phyloP scores from a whole-genome alignment of 2,329 filamentous ascomycete genomes.

The Trichoderma oligosporum region DNA sequence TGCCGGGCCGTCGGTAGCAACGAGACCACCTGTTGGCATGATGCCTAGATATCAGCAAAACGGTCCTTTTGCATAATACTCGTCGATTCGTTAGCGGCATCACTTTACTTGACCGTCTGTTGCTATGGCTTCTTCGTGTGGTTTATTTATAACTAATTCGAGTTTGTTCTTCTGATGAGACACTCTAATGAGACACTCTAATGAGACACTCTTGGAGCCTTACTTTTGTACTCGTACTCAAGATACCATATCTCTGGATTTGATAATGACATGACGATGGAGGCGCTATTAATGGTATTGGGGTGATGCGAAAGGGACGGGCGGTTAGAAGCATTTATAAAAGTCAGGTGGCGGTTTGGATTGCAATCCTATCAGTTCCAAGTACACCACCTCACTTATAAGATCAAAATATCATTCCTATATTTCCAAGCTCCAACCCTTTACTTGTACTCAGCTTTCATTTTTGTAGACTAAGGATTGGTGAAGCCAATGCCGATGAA shows the following conservation, averaged over 20 bases:
- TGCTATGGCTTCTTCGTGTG: neutral
- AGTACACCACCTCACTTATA: neutral
- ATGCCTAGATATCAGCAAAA: conserved; percentile 38
- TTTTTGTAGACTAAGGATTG: neutral
- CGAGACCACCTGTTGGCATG: conserved; percentile 34
- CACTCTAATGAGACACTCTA: too few relatives aligned
- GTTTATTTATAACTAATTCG: neutral
- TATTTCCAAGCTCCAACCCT: neutral
- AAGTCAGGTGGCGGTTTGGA: neutral
- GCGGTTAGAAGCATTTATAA: neutral
- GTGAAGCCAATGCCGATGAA: neutral
- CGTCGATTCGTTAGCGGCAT: neutral
- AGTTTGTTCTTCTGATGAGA: neutral
- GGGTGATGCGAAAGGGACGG: neutral
- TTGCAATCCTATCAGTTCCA: neutral
- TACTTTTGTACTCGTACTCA: neutral
- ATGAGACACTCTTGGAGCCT: neutral
- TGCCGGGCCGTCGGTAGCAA: conserved; percentile 32
- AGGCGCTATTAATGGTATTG: neutral
- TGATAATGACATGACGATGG: neutral
- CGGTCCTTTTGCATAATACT: conserved; percentile 33
- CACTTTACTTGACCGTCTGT: neutral
- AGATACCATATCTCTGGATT: neutral
- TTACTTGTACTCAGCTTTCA: too few relatives aligned
- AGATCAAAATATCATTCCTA: neutral